Conservation (phyloP, 2,329 filamentous ascomycete species). For the Phyllosticta paracitricarpa region DNA sequence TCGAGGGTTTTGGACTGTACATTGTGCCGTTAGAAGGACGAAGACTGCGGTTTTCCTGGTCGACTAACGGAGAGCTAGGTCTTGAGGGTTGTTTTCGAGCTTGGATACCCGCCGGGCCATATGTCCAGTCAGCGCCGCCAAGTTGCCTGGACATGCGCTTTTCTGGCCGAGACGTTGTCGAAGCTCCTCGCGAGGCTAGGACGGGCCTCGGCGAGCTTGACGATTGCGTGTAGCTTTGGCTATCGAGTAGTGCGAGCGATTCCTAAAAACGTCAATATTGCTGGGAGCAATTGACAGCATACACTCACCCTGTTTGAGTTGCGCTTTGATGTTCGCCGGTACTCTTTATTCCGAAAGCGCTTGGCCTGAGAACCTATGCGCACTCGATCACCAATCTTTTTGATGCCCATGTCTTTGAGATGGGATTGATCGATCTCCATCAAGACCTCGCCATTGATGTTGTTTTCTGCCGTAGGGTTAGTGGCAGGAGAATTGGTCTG, state of each 20-base stretch:
- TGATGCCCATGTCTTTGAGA: slow-evolving; percentile 94
- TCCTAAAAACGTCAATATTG: slow-evolving; percentile 45
- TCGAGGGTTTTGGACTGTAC: slow-evolving; percentile 46
- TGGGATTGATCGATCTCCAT: slow-evolving; percentile 96
- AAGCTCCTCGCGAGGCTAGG: slow-evolving; percentile 41
- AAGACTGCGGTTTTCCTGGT: slow-evolving; percentile 42
- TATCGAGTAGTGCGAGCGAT: slow-evolving; percentile 72
- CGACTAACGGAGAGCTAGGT: slow-evolving; percentile 60
- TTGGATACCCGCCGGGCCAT: slow-evolving; percentile 27
- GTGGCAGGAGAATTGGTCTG: not conserved
- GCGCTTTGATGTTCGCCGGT: slow-evolving; percentile 50
- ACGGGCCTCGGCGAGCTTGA: slow-evolving; percentile 55
- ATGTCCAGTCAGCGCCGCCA: slow-evolving; percentile 23
- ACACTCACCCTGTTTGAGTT: slow-evolving; percentile 60
- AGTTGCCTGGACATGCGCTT: slow-evolving; percentile 40
- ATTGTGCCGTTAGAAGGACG: slow-evolving; percentile 51
- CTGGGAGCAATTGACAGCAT: not conserved
- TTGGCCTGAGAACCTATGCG: slow-evolving; percentile 54
- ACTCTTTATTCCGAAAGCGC: slow-evolving; percentile 39
- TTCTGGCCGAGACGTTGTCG: slow-evolving; percentile 34
- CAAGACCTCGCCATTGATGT: slow-evolving; percentile 95
- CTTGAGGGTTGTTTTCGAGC: slow-evolving; percentile 51
- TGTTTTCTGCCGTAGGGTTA: slow-evolving; percentile 49
- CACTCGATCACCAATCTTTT: slow-evolving; percentile 93
- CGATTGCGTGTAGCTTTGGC: slow-evolving; percentile 50